Evolutionary conservation across 805 yeast species (phyloP).

Genomic region (Dipodascus albidus): DNA sequence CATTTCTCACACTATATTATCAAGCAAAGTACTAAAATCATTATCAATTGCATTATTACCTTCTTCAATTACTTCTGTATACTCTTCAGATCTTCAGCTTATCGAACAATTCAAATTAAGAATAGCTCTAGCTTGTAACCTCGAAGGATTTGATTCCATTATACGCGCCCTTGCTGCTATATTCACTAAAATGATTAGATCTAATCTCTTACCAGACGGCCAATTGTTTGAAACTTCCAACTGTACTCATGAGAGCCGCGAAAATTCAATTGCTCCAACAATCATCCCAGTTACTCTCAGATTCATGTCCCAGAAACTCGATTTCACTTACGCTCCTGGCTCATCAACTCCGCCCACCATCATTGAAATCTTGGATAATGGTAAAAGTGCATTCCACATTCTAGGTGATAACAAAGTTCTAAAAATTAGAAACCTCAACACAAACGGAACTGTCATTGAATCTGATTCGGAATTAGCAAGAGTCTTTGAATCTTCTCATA

Average conservation of each 20-base stretch:
- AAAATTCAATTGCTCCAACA: neutral
- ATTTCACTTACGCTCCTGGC: constrained; percentile 51
- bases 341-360: constrained; percentile 74
- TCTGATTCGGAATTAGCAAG: constrained; percentile 38
- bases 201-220: neutral
- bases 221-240: neutral
- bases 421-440: constrained; percentile 26
- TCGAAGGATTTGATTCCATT: neutral
- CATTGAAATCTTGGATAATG: constrained; percentile 67
- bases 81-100: neutral
- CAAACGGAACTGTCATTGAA: constrained; percentile 24
- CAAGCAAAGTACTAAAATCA: neutral
- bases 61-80: neutral
- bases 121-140: neutral
- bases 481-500: constrained; percentile 29
- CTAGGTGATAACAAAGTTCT: constrained; percentile 26
- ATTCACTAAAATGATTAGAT: neutral
- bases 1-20: neutral
- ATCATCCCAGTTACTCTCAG: constrained; percentile 22
- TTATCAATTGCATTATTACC: neutral
- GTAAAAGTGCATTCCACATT: constrained; percentile 59
- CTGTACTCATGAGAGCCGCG: neutral
- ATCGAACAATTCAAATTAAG: neutral
- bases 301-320: constrained; percentile 29
- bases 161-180: neutral